Conservation (phyloP, 805 yeast genomes). For the Yamadazyma ubonensis region DNA sequence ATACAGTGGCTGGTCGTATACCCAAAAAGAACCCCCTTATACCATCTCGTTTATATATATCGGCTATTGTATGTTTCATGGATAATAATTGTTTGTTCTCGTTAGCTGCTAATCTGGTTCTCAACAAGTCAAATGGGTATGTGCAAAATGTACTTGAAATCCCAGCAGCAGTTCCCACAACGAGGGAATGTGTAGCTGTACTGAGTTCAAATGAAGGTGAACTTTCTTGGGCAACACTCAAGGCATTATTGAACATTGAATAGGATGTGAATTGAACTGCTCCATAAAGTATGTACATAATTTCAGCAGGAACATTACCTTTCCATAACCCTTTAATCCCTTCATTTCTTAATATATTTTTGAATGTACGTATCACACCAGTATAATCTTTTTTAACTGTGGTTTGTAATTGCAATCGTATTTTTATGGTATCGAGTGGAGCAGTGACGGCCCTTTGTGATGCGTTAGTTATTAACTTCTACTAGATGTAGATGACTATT, state of each 20-base stretch:
- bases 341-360: constrained; percentile 54
- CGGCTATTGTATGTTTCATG: constrained; percentile 24
- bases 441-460: constrained; percentile 56
- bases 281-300: constrained; percentile 83
- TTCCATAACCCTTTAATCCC: constrained; percentile 86
- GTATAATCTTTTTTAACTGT: constrained; percentile 7
- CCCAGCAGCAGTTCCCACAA: constrained; percentile 81
- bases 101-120: constrained; percentile 83
- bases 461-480: constrained; percentile 8
- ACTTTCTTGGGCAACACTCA: constrained; percentile 31
- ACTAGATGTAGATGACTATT: neutral
- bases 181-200: constrained; percentile 42
- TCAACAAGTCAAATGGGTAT: constrained; percentile 86
- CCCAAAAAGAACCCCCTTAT: constrained; percentile 51
- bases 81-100: constrained; percentile 36
- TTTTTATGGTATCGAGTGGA: constrained; percentile 77
- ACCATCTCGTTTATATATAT: constrained; percentile 36
- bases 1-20: constrained; percentile 49
- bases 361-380: constrained; percentile 39
- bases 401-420: constrained; percentile 64
- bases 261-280: constrained; percentile 79
- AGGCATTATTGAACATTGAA: constrained; percentile 48
- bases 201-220: constrained; percentile 22
- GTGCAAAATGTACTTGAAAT: constrained; percentile 66
- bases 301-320: constrained; percentile 91